Evolutionary conservation across 2,329 filamentous ascomycete species (phyloP), one percentile per base, ranked within the genome.

Genomic region (Atkinsonella hypoxylon): DNA sequence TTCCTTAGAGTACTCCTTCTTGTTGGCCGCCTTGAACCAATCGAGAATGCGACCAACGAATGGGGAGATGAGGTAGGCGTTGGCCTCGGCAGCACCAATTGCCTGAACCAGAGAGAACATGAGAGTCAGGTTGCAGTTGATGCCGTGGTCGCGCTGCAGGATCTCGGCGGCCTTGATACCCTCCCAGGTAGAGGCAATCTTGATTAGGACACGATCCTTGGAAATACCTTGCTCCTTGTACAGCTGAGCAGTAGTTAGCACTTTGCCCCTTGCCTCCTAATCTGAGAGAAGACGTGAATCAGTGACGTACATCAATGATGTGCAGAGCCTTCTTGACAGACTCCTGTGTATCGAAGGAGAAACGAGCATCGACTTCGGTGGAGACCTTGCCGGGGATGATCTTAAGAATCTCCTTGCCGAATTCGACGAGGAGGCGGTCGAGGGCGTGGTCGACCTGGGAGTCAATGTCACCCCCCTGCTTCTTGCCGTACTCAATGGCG

Each of bases 21-120:
- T 95, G 71, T 83, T 87, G 62, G 83, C 76, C 53, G 88, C 88
- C 88, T 98, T 98, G 87, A 85, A 96, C 91, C 91, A 98, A 77
- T 98, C 93, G 61, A 98, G 87, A 68, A 98, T 98, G 69, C 93
- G 90, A 71, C 93, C 93, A 62, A 98, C 93, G 75, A 97, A 98
- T 70, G 93, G 93, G 47, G 93, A 97, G 77, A 98, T 97, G 68
- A 98, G 87, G 85, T 87, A 97, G 63, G 91, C 89, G 65, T 81
- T 82, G 60, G 93, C 93, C 80, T 98, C 93, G 55, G 93, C 93
- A 65, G 87, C 91, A 60, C 87, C 90, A 64, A 97, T 94, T 66
- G 93, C 93, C 79, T 98, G 93, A 59, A 86, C 79, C 57, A 85
- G 77, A 47, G 91, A 96, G 85, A 98, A 98, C 86, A 98, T 90